Percentiles rank a stretch among this genome's conserved stretches.
Conservation (phyloP, 139 green algal species). For the Closterium sp. region DNA sequence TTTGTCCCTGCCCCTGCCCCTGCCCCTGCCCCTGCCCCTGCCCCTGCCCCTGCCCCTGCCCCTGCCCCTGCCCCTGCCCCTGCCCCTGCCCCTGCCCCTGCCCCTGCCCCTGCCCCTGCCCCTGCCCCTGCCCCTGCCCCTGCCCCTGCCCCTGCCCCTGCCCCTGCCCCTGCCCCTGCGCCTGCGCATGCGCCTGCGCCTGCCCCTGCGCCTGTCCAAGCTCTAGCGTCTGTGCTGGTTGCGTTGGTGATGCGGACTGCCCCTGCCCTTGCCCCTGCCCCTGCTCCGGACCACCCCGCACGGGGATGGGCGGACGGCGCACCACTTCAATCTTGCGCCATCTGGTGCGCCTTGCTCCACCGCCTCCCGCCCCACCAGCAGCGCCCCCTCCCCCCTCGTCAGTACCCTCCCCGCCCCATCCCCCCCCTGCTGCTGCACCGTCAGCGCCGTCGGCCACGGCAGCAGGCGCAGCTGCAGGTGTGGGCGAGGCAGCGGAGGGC, state of each 20-base stretch:
- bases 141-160: too few species aligned
- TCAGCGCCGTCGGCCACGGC: background rate
- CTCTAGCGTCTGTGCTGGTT: too few species aligned
- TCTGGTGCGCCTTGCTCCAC: background rate
- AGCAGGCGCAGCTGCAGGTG: background rate
- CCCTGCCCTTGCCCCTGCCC: background rate
- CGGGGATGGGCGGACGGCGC: background rate
- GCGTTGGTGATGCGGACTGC: background rate
- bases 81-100: background rate
- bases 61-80: background rate
- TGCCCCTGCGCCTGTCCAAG: background rate
- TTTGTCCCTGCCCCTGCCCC: background rate
- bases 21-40: background rate
- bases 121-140: background rate
- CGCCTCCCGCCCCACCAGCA: background rate
- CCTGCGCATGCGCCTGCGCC: background rate
- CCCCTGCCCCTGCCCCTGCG: too few species aligned
- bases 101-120: background rate
- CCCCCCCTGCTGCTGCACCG: background rate
- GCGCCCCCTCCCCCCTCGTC: background rate
- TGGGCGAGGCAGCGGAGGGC: background rate
- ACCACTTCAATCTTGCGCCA: background rate
- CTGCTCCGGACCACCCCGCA: background rate
- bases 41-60: background rate
- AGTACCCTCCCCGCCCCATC: background rate